These are phyloP conservation scores for Bacidia gigantensis DNA, from an alignment of 495 filamentous ascomycete genomes.

Conservation along the genomic window DNA sequence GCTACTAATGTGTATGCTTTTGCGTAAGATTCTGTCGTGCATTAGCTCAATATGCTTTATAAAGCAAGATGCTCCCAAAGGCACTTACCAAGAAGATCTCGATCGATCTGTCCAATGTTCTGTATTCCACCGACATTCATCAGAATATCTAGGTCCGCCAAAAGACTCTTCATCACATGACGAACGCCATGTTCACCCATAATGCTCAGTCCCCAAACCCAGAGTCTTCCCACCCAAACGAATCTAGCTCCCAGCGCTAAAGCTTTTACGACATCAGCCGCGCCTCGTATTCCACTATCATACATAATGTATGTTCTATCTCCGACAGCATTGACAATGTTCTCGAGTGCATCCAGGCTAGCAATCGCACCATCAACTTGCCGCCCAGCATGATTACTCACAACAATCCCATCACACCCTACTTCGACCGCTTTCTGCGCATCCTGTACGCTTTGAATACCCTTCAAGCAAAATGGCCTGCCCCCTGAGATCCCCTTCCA, in stretches of 20 bases:
- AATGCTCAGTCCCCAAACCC: slow-evolving; percentile 48
- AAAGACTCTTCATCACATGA: slow-evolving; percentile 49
- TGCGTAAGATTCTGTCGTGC: slow-evolving; percentile 33
- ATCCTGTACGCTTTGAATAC: slow-evolving; percentile 40
- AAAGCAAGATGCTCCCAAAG: not conserved
- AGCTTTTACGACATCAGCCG: slow-evolving; percentile 47
- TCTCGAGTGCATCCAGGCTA: slow-evolving; percentile 47
- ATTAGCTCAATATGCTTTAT: not conserved
- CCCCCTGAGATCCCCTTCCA: slow-evolving; percentile 41
- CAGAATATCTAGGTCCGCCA: slow-evolving; percentile 54
- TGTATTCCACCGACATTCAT: slow-evolving; percentile 52
- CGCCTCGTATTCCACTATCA: slow-evolving; percentile 46
- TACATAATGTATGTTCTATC: slow-evolving; percentile 45
- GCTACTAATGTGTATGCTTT: slow-evolving; percentile 31
- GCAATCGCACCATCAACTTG: slow-evolving; percentile 52
- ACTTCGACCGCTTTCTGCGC: slow-evolving; percentile 39
- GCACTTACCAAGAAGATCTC: slow-evolving; percentile 25
- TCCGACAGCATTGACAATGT: slow-evolving; percentile 44
- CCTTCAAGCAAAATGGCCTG: slow-evolving; percentile 43
- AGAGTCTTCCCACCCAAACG: slow-evolving; percentile 48
- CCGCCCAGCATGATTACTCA: slow-evolving; percentile 48
- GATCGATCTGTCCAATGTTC: slow-evolving; percentile 37
- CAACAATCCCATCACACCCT: slow-evolving; percentile 42
- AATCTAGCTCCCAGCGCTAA: slow-evolving; percentile 50
- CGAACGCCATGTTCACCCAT: slow-evolving; percentile 47